Evolutionary conservation across 169 alveolate genomes (phyloP), one percentile per base, ranked within the genome.

Genomic region (Eimeria necatrix): DNA sequence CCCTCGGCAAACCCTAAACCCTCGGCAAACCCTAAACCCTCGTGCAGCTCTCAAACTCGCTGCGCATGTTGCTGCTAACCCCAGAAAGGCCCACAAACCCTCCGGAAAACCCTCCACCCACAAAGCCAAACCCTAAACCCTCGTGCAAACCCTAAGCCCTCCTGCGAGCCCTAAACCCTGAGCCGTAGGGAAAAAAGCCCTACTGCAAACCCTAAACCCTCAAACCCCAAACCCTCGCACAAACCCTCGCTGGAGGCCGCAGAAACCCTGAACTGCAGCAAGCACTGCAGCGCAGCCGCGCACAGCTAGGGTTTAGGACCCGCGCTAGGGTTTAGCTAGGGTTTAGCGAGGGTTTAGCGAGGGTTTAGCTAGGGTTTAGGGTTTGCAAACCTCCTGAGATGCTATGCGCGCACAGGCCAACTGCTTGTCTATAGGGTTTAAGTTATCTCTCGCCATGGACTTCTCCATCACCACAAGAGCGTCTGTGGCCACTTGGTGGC

Each of bases 401-500:
- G 87, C 56, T 46, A 97, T 97, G 41, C 97, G 97, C 9, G 99
- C 98, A 71, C 99, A 98, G 10, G 99, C 98, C 81, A 98, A 88
- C 93, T 98, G 99, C 70, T 97, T 96, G 94, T 98, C 99, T 12
- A 97, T 97, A 49, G 96, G 97, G 73, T 95, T 84, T 94, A 97
- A 91, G 89, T 95, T 89, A 71, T 86, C 61, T 52, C 87, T 71
- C 8, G 5, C 61, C 96, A 95, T 95, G 10, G 96, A 96, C 68
- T 96, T 84, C 94, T 97, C 98, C 98, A 97, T 98, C 83, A 97
- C 98, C 49, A 97, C 97, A 59, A 97, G 96, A 1, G 99, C 98
- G 85, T 98, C 98, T 0, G 98, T 97, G n/a, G 97, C 97, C 16
- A 95, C 96, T 91, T 98, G 99, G 89, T 98, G 99, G 14, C 99